Evolutionary conservation across 1,139 yeast genomes (phyloP).

Genomic region (Yamadazyma pseudoaaseri): DNA sequence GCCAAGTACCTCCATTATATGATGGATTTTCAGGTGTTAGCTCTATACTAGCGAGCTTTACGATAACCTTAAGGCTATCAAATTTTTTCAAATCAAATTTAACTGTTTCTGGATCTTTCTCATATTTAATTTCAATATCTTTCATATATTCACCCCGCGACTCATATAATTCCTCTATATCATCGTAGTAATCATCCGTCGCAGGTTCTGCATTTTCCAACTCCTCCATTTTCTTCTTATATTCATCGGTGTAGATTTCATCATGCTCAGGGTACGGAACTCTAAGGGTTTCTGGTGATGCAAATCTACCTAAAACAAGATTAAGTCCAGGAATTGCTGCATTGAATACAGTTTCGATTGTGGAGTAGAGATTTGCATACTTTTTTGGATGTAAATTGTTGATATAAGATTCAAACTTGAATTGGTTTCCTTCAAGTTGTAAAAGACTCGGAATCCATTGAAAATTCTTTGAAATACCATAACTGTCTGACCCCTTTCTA

Average conservation of each 20-base stretch:
- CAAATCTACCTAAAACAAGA: conserved; percentile 23
- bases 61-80: conserved; percentile 33
- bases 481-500: too few relatives aligned
- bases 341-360: conserved; percentile 26
- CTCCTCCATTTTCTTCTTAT: not conserved
- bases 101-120: conserved; percentile 18
- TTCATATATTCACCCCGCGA: conserved; percentile 13
- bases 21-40: conserved; percentile 40
- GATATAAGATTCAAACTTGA: conserved; percentile 31
- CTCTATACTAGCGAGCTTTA: conserved; percentile 41
- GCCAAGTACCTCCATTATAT: conserved; percentile 47
- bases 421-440: conserved; percentile 12
- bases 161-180: conserved; percentile 4
- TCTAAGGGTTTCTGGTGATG: conserved; percentile 18
- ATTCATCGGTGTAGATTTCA: not conserved
- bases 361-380: conserved; percentile 21
- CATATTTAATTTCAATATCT: conserved; percentile 12
- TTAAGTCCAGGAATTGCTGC: conserved; percentile 23
- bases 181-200: not conserved
- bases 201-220: not conserved
- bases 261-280: conserved; percentile 9
- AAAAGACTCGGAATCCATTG: conserved; percentile 35
- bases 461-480: conserved; percentile 11
- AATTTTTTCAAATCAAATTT: conserved; percentile 19
- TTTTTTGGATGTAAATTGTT: conserved; percentile 37